A percentile compares a stretch with the other conserved stretches of the same genome.
Evolutionary conservation across 1,284 basidiomycete species (phyloP).

Genomic region (Microbotryomycetes sp.): DNA sequence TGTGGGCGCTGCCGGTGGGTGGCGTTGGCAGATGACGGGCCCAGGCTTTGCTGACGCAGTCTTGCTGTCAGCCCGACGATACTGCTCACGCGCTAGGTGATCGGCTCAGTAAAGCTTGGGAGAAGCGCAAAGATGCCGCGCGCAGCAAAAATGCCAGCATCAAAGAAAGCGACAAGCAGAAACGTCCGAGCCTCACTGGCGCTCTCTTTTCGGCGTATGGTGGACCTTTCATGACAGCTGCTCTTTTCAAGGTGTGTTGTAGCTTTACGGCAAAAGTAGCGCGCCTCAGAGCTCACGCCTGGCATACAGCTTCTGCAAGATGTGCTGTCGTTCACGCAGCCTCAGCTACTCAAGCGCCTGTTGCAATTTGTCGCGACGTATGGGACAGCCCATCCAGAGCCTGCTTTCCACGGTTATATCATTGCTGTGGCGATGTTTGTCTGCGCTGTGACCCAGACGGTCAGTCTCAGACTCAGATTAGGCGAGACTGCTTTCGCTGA

Average conservation of each 20-base stretch:
- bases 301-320: slow-evolving; percentile 62
- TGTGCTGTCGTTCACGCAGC: slow-evolving; percentile 72
- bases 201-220: slow-evolving; percentile 73
- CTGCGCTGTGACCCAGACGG: slow-evolving; percentile 65
- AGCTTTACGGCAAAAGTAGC: slow-evolving; percentile 28
- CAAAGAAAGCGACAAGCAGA: slow-evolving; percentile 50
- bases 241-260: slow-evolving; percentile 37
- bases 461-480: slow-evolving; percentile 37
- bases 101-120: slow-evolving; percentile 51
- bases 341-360: slow-evolving; percentile 74
- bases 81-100: slow-evolving; percentile 64
- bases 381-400: slow-evolving; percentile 48
- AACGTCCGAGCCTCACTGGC: slow-evolving; percentile 57
- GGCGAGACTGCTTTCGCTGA: too few relatives aligned
- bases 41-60: not conserved
- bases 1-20: slow-evolving; percentile 48
- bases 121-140: slow-evolving; percentile 22
- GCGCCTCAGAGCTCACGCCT: not conserved
- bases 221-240: slow-evolving; percentile 62
- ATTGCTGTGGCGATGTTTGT: slow-evolving; percentile 73
- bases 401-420: slow-evolving; percentile 55
- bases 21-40: too few relatives aligned
- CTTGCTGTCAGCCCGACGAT: slow-evolving; percentile 57
- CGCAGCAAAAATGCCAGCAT: slow-evolving; percentile 2
- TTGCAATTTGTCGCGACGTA: slow-evolving; percentile 74